Evolutionary conservation across 306 rosid species (phyloP).

Genomic region (Cajanus cajan): DNA sequence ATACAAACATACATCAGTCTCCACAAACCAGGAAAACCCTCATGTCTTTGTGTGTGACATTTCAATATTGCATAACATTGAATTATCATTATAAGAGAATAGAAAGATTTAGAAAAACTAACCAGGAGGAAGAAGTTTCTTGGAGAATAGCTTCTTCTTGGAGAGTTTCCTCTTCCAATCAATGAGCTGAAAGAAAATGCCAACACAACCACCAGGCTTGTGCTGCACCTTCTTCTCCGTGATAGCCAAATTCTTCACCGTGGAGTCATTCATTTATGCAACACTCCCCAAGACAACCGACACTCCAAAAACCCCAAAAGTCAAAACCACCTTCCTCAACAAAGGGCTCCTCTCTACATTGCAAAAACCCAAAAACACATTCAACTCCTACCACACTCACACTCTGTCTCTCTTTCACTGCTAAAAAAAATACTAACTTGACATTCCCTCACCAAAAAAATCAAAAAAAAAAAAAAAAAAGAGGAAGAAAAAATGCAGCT

Average conservation of each 20-base stretch:
- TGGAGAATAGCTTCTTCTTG: constrained; percentile 84
- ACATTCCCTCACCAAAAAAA: constrained; percentile 3
- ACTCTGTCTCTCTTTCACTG: neutral
- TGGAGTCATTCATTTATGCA: constrained; percentile 59
- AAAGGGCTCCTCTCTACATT: constrained; percentile 15
- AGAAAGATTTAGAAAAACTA: constrained; percentile 14
- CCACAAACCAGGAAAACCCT: neutral
- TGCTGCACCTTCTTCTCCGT: constrained; percentile 67
- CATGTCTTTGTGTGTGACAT: neutral
- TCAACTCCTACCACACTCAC: neutral
- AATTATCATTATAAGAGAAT: neutral
- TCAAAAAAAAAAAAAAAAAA: neutral
- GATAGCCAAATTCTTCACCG: constrained; percentile 57
- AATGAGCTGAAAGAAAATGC: constrained; percentile 90
- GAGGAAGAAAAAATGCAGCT: neutral
- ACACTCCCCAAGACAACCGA: constrained; percentile 9
- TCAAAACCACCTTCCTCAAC: constrained; percentile 23
- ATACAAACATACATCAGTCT: constrained; percentile 25
- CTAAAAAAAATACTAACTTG: neutral
- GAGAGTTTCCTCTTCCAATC: constrained; percentile 85
- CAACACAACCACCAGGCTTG: constrained; percentile 76
- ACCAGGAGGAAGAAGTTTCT: constrained; percentile 82
- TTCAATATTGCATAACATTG: neutral
- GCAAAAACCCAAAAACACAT: neutral
- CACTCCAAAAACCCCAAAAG: constrained; percentile 1